These are phyloP conservation scores for Athelia psychrophila DNA, from an alignment of 1,284 basidiomycete species.

Conservation along the genomic window DNA sequence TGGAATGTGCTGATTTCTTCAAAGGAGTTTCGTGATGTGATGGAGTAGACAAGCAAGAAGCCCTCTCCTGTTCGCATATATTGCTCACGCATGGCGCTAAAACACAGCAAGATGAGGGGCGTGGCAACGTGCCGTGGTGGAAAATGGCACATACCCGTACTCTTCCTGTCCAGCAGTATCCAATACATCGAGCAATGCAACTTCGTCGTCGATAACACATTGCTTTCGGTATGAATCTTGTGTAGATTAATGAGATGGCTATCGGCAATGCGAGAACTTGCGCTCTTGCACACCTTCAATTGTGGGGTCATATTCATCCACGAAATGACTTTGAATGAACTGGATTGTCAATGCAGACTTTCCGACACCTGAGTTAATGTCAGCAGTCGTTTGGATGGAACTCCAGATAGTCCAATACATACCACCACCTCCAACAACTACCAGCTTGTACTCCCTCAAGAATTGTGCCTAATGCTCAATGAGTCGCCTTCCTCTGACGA, in stretches of 20 bases:
- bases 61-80: slow-evolving; percentile 99
- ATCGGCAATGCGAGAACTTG: neutral
- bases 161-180: slow-evolving; percentile 99
- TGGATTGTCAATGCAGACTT: slow-evolving; percentile 98
- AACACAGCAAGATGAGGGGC: slow-evolving; percentile 1
- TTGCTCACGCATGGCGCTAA: slow-evolving; percentile 94
- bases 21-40: slow-evolving; percentile 97
- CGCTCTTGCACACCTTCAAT: slow-evolving; percentile 85
- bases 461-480: slow-evolving; percentile 72
- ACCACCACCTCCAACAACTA: slow-evolving; percentile 98
- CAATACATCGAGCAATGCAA: slow-evolving; percentile 94
- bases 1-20: slow-evolving; percentile 98
- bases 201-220: slow-evolving; percentile 97
- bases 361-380: slow-evolving; percentile 73
- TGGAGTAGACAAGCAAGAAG: slow-evolving; percentile 98
- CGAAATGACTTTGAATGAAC: slow-evolving; percentile 97
- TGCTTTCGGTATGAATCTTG: slow-evolving; percentile 94
- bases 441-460: slow-evolving; percentile 93
- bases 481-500: neutral
- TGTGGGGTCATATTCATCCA: slow-evolving; percentile 98
- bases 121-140: slow-evolving; percentile 8
- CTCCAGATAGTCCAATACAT: slow-evolving; percentile 28
- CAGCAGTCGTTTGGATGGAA: neutral
- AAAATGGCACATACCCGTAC: slow-evolving; percentile 75
- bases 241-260: slow-evolving; percentile 3